phyloP scores from a whole-genome alignment of 257 asterid genomes.

The Oldenlandia corymbosa region DNA sequence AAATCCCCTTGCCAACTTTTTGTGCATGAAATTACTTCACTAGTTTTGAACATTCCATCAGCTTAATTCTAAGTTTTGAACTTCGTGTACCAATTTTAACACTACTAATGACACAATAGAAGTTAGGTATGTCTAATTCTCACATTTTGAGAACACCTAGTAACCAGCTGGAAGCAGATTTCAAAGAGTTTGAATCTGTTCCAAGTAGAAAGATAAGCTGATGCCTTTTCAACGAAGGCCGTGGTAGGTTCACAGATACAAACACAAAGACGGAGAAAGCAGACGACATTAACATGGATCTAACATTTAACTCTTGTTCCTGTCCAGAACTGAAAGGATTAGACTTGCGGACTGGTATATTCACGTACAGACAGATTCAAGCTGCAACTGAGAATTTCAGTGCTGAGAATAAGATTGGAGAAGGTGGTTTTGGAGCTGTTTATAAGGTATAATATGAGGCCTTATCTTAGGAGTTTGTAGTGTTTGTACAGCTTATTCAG shows the following conservation, averaged over 20 bases:
- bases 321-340: conserved; percentile 47
- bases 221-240: not conserved
- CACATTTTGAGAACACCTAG: not conserved
- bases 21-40: not conserved
- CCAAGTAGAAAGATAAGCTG: not conserved
- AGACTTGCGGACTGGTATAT: conserved; percentile 43
- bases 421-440: conserved; percentile 71
- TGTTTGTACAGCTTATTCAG: not conserved
- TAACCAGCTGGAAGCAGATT: not conserved
- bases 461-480: not conserved
- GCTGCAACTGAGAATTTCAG: conserved; percentile 54
- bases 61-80: not conserved
- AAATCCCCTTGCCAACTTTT: not conserved
- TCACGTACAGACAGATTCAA: conserved; percentile 54
- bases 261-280: not conserved
- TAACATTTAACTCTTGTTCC: not conserved
- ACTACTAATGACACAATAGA: not conserved
- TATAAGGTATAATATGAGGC: conserved; percentile 40
- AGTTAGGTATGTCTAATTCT: not conserved
- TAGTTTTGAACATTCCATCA: not conserved
- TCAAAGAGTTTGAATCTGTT: not conserved
- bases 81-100: not conserved
- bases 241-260: not conserved
- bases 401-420: conserved; percentile 52
- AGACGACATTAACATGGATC: not conserved